Conservation (phyloP, 345 rosid genomes). For the Litchi chinensis region DNA sequence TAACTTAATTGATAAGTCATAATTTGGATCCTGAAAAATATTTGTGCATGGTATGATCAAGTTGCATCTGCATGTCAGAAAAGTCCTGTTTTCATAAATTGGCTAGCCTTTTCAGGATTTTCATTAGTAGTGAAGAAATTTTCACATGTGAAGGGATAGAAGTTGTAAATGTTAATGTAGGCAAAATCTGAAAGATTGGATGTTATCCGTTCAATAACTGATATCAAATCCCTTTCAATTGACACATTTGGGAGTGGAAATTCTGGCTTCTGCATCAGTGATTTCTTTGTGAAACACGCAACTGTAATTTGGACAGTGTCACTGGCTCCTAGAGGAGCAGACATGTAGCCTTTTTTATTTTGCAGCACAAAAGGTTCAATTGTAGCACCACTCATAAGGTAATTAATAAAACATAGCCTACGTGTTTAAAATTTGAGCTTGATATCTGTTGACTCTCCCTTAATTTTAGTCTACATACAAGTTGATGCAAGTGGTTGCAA, state of each 20-base stretch:
- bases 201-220: neutral
- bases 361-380: neutral
- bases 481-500: no score
- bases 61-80: no score
- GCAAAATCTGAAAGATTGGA: neutral
- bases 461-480: no score
- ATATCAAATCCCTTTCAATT: neutral
- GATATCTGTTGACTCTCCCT: no score
- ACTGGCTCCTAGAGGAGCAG: neutral
- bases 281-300: conserved; percentile 8
- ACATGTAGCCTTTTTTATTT: neutral
- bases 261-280: neutral
- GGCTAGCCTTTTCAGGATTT: neutral
- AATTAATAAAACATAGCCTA: no score
- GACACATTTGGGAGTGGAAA: neutral
- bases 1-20: no score
- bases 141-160: no score
- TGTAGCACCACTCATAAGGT: neutral
- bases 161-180: neutral
- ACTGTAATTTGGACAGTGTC: conserved; percentile 2
- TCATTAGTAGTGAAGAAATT: neutral
- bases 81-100: neutral
- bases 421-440: no score
- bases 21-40: no score
- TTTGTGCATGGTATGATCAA: no score